Evolutionary conservation across 1,284 basidiomycete species (phyloP).

Genomic region (Salmacisia buchloeana): DNA sequence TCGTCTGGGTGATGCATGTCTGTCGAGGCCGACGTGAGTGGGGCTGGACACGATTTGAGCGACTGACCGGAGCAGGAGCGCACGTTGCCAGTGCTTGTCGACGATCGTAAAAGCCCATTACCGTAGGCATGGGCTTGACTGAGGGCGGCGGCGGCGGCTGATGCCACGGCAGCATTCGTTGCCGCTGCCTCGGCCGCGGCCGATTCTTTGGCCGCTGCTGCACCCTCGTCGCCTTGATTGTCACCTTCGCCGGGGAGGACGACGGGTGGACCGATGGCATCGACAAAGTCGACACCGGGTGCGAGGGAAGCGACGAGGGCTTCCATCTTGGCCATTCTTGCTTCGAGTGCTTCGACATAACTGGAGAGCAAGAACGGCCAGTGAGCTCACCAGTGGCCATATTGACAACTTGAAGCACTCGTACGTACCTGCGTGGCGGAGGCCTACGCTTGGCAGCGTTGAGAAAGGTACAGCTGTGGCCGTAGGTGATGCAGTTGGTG

Average conservation of each 20-base stretch:
- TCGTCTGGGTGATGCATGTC: neutral
- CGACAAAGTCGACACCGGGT: conserved; percentile 40
- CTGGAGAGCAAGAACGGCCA: conserved; percentile 22
- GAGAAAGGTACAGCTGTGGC: conserved; percentile 41
- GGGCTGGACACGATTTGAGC: no score
- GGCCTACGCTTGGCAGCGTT: conserved; percentile 29
- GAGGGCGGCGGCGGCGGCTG: no score
- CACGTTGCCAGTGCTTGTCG: no score
- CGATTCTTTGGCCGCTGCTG: no score
- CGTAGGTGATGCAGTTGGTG: conserved; percentile 38
- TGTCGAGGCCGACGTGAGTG: no score
- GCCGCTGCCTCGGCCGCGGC: no score
- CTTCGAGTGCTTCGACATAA: conserved; percentile 42
- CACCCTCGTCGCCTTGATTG: conserved; percentile 20
- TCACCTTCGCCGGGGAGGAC: conserved; percentile 26
- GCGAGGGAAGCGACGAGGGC: conserved; percentile 26
- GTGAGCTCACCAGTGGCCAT: neutral
- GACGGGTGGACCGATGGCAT: conserved; percentile 36
- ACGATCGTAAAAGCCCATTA: no score
- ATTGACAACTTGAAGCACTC: neutral
- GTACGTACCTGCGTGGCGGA: conserved; percentile 17
- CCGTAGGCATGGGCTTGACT: no score
- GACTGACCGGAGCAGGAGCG: no score
- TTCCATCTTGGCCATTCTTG: conserved; percentile 40
- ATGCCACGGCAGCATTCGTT: neutral